Base-by-base conservation (phyloP, 305 asterid genomes). In the Striga hermonthica region DNA sequence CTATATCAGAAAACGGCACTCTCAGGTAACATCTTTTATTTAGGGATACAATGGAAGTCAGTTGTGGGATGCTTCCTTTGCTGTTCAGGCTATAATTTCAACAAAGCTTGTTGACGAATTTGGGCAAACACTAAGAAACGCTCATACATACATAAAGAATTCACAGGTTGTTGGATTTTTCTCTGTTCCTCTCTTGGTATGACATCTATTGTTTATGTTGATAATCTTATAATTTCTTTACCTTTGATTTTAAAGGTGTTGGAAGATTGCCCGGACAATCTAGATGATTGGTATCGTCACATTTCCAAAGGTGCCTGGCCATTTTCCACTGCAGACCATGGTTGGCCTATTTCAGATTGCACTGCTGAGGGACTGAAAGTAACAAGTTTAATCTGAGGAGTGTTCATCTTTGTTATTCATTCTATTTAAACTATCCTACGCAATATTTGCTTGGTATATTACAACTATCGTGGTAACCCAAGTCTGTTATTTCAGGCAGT, bases 241-340 rank as follows among this genome's bases (percentile, higher is more conserved):
- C 71, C 65, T 41, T 69, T 71, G 70, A 45, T 44, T 74, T 75
- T 69, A 68, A 71, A 94, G 99, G 96, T 94, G 69, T 65, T 60
- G 58, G 94, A 88, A 53, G 84, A 90, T 76, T 85, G 98, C 81
- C 83, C 96, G 2, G 96, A 96, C 35, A 62, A 90, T 71, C 85
- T 90, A 13, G 75, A 68, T 72, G 70, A 7, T 63, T 90, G 93
- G 93, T 86, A 82, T 74, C 95, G 99, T 15, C 99, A 94, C 79
- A 78, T 85, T 73, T 90, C 99, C 28, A 94, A 86, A 85, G 98
- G 99, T 44, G 99, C 96, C 73, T 94, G 99, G 99, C 95, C 98
- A 52, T 94, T 94, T 71, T 94, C 99, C 45, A 88, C 96, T 15
- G 95, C 89, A 67, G 99, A 94, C 71, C 93, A 94, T 59, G 98